Evolutionary conservation across 1,284 basidiomycete genomes (phyloP), one percentile per base, ranked within the genome.

Genomic region (Papiliotrema laurentii): DNA sequence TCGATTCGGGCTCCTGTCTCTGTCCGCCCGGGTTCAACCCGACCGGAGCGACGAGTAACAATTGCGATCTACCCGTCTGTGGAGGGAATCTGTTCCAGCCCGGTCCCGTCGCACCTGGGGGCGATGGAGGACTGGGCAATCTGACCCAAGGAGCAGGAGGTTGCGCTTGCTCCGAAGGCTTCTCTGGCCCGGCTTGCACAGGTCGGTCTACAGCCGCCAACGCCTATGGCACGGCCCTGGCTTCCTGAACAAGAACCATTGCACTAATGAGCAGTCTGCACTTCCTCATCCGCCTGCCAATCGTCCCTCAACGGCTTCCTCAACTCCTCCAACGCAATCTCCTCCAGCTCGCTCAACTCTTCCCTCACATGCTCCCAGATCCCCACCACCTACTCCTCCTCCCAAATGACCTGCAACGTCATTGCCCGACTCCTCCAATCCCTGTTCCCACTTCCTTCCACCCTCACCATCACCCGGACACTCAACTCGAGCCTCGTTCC

Each of bases 341-440:
- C 53, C 9, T 45, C 56, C 10, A 28, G 38, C 19, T 47, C 50
- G 4, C 58, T 58, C 45, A 55, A 71, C 49, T 50, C 55, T 6
- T 51, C 45, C 31, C 30, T 66, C 19, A 60, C 56, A 2, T 68
- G 61, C 55, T 64, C 56, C 9, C 54, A 36, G 39, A 42, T 56
- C 11, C 65, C 64, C 3, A 58, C 52, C 1, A 59, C 65, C 4
- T 66, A 66, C 51, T 49, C 64, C 21, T 56, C 58, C 21, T 39
- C 60, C 38, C 63, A 69, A 49, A 58, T 71, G 43, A 53, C 64
- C 0, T 74, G 68, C 53, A 53, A 48, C 38, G 60, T 67, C 34
- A 61, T 89, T 82, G 89, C 89, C 63, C 84, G 86, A 5, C 89
- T 86, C 0, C 73, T 93, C 0, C 83, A 87, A 77, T 76, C 78